A percentile compares a stretch with the other conserved stretches of the same genome.
Evolutionary conservation across 1,284 basidiomycete genomes (phyloP).

Genomic region (Volvariella surrecta): DNA sequence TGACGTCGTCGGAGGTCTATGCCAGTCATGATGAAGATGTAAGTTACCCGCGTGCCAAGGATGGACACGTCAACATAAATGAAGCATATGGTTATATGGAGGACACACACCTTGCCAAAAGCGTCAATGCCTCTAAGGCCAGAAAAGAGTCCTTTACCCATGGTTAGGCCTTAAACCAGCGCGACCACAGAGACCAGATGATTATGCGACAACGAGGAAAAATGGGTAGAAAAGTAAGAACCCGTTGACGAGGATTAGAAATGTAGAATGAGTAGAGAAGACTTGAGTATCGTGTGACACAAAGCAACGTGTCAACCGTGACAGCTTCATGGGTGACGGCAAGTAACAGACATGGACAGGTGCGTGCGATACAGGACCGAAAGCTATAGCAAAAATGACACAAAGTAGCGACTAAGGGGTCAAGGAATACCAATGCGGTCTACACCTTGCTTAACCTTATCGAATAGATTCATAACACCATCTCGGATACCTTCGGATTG

Average conservation of each 20-base stretch:
- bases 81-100: background rate
- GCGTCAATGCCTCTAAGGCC: slow-evolving; percentile 86
- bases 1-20: slow-evolving; percentile 96
- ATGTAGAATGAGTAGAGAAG: slow-evolving; percentile 11
- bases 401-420: no score
- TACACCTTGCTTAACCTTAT: slow-evolving; percentile 83
- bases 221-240: slow-evolving; percentile 20
- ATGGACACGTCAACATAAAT: background rate
- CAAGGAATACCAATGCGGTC: slow-evolving; percentile 59
- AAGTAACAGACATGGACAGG: no score
- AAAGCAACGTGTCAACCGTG: slow-evolving; percentile 12
- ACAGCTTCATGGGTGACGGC: slow-evolving; percentile 5
- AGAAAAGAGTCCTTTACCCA: slow-evolving; percentile 71
- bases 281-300: slow-evolving; percentile 11
- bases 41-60: slow-evolving; percentile 4
- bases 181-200: slow-evolving; percentile 6
- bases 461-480: slow-evolving; percentile 79
- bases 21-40: slow-evolving; percentile 10
- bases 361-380: no score
- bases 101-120: slow-evolving; percentile 84
- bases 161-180: slow-evolving; percentile 23
- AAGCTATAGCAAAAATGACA: no score
- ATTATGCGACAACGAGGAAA: no score
- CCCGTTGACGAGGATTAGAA: slow-evolving; percentile 19
- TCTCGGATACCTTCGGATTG: slow-evolving; percentile 80